These are phyloP conservation scores for Hymenoscyphus linearis DNA, from an alignment of 2,329 filamentous ascomycete species.

Conservation along the genomic window DNA sequence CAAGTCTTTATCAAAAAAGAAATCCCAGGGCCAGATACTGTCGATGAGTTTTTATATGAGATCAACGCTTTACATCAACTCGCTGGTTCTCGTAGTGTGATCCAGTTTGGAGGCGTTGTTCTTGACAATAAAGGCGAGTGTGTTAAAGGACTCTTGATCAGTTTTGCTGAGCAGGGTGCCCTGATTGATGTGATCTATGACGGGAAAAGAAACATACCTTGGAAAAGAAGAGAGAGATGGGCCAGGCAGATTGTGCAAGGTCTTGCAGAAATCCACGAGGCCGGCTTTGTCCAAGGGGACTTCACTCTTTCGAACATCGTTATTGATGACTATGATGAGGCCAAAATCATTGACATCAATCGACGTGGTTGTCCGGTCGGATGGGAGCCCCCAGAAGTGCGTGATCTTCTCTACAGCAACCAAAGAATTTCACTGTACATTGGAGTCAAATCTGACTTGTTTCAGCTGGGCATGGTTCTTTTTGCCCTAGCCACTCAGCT, in stretches of 20 bases:
- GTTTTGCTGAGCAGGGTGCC: slow-evolving; percentile 79
- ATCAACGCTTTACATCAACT: slow-evolving; percentile 88
- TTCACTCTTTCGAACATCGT: slow-evolving; percentile 98
- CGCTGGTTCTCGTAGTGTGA: slow-evolving; percentile 67
- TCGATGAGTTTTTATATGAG: slow-evolving; percentile 96
- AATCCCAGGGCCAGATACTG: slow-evolving; percentile 89
- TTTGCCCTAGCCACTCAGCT: slow-evolving; percentile 86
- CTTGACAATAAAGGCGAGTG: slow-evolving; percentile 68
- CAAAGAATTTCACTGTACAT: slow-evolving; percentile 96
- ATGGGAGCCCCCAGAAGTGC: slow-evolving; percentile 94
- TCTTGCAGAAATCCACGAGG: slow-evolving; percentile 87
- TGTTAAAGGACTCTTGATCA: slow-evolving; percentile 86
- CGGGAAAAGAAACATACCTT: slow-evolving; percentile 54
- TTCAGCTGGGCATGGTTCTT: slow-evolving; percentile 89
- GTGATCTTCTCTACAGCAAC: slow-evolving; percentile 75
- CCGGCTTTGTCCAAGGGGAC: slow-evolving; percentile 94
- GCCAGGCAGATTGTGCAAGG: slow-evolving; percentile 86
- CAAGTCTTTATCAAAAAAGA: slow-evolving; percentile 89
- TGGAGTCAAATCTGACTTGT: slow-evolving; percentile 94
- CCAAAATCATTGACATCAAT: slow-evolving; percentile 98
- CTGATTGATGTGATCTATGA: slow-evolving; percentile 91
- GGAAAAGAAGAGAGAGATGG: slow-evolving; percentile 77
- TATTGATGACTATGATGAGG: slow-evolving; percentile 75
- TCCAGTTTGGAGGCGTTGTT: slow-evolving; percentile 81
- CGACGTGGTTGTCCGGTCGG: slow-evolving; percentile 92